These are phyloP conservation scores for Kwoniella dendrophila DNA, from an alignment of 768 basidiomycete genomes.

Conservation along the genomic window DNA sequence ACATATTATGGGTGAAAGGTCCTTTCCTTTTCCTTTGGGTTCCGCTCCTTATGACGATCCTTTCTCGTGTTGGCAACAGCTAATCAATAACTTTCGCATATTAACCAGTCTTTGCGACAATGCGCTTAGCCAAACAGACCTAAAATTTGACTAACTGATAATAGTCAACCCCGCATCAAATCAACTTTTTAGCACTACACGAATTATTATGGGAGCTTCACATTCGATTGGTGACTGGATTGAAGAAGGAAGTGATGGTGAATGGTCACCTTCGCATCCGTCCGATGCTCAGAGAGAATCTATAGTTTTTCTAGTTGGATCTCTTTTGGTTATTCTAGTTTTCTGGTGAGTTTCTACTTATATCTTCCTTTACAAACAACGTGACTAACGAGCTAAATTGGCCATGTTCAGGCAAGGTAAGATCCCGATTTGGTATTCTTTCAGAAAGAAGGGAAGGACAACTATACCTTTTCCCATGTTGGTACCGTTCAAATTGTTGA, in stretches of 20 bases:
- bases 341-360: slow-evolving; percentile 21
- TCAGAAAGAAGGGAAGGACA: background rate
- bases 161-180: too few relatives aligned
- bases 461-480: slow-evolving; percentile 25
- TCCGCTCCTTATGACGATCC: too few relatives aligned
- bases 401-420: slow-evolving; percentile 16
- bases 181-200: too few relatives aligned
- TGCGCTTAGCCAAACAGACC: too few relatives aligned
- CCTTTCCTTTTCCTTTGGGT: too few relatives aligned
- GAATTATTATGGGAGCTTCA: slow-evolving; percentile 7
- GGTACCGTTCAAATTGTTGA: slow-evolving; percentile 41
- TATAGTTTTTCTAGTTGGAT: slow-evolving; percentile 16
- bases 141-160: too few relatives aligned
- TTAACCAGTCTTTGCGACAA: too few relatives aligned
- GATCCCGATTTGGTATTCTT: slow-evolving; percentile 11
- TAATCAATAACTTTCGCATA: too few relatives aligned
- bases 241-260: slow-evolving; percentile 1
- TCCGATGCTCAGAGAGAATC: slow-evolving; percentile 33
- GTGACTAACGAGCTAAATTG: background rate
- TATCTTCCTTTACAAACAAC: background rate
- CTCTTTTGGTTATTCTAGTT: slow-evolving; percentile 15
- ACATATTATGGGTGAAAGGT: too few relatives aligned
- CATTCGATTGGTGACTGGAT: slow-evolving; percentile 20
- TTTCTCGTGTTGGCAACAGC: too few relatives aligned
- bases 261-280: slow-evolving; percentile 23